phyloP scores from a whole-genome alignment of 129 eudicot genomes.

The Saussurea involucrata region DNA sequence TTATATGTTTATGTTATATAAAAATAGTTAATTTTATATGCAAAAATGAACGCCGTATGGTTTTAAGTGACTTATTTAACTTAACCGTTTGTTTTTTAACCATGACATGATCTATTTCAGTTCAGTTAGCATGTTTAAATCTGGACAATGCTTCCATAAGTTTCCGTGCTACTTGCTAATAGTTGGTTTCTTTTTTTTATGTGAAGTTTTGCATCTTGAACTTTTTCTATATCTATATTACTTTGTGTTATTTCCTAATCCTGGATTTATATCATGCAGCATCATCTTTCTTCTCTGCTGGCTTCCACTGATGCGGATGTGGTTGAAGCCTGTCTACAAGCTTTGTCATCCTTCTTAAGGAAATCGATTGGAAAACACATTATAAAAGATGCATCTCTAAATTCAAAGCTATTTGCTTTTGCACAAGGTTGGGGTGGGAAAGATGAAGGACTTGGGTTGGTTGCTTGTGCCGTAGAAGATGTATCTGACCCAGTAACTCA shows the following conservation, averaged over 20 bases:
- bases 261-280: constrained; percentile 49
- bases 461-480: constrained; percentile 68
- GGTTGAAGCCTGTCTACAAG: constrained; percentile 92
- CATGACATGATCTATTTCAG: background rate
- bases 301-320: constrained; percentile 88
- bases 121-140: background rate
- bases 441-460: constrained; percentile 93
- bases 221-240: background rate
- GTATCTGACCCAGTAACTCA: constrained; percentile 58
- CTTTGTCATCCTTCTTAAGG: constrained; percentile 76
- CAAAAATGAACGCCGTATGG: too few species aligned
- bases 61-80: background rate
- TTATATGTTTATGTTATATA: background rate
- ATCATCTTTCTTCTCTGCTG: constrained; percentile 87
- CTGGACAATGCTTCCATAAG: background rate
- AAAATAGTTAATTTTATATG: too few species aligned
- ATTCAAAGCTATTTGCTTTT: constrained; percentile 78
- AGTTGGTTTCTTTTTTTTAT: background rate
- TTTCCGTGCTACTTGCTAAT: background rate
- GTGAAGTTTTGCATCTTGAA: background rate
- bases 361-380: constrained; percentile 78
- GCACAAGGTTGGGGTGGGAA: constrained; percentile 99
- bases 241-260: constrained; percentile 12
- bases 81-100: background rate
- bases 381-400: constrained; percentile 71